Conservation (phyloP, 352 stramenopile species). For the Pythium grandisporangium region DNA sequence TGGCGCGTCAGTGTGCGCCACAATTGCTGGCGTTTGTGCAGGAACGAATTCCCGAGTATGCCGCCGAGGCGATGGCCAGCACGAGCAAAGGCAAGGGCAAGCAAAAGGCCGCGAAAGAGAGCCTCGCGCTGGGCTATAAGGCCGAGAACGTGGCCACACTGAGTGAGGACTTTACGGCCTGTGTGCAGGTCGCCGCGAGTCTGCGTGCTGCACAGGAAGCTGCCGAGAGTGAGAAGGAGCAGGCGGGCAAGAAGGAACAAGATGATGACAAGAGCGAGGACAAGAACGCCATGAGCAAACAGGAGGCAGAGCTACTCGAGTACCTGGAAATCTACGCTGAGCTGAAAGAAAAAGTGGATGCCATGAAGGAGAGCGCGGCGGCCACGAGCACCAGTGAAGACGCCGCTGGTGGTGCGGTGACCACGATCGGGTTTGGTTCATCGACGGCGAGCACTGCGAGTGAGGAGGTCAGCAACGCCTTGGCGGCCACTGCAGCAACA, state of each 20-base stretch:
- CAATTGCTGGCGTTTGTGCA: constrained; percentile 42
- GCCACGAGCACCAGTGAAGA: constrained; percentile 2
- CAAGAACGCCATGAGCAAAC: constrained; percentile 13
- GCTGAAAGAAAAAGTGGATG: constrained; percentile 81
- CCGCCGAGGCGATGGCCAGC: constrained; percentile 10
- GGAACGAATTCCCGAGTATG: constrained; percentile 35
- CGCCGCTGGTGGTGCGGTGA: constrained; percentile 21
- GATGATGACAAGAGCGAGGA: constrained; percentile 10
- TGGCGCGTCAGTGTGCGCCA: constrained; percentile 23
- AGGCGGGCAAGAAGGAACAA: too few species aligned
- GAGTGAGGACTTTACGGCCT: constrained; percentile 46
- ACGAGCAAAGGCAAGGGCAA: constrained; percentile 59
- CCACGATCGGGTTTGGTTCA: constrained; percentile 63
- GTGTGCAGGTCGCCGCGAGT: constrained; percentile 25
- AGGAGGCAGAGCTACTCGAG: constrained; percentile 54
- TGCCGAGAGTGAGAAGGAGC: constrained; percentile 1
- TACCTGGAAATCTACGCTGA: constrained; percentile 83
- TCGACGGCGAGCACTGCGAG: constrained; percentile 7
- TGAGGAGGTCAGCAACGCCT: background rate
- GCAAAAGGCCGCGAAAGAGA: constrained; percentile 28
- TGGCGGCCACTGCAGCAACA: background rate
- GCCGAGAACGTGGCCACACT: constrained; percentile 38
- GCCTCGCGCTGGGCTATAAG: constrained; percentile 33
- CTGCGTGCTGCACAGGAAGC: constrained; percentile 14
- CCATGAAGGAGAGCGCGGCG: constrained; percentile 46